phyloP scores from a whole-genome alignment of 2,329 filamentous ascomycete species.

The Cercospora brassicicola region DNA sequence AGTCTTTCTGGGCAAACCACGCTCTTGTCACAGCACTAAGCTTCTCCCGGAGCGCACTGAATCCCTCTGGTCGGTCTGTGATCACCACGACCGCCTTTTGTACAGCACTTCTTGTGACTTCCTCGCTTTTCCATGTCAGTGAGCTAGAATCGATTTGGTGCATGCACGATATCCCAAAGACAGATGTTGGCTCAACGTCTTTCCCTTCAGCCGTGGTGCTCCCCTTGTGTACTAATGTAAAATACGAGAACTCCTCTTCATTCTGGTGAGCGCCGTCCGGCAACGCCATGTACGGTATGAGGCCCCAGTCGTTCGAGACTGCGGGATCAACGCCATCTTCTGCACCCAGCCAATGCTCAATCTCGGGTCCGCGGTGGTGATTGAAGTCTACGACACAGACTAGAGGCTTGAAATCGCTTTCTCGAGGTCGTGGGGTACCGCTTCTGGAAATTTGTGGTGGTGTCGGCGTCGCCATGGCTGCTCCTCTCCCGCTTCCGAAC shows the following conservation, averaged over 20 bases:
- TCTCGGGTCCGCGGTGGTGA: slow-evolving; percentile 73
- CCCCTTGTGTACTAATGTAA: slow-evolving; percentile 67
- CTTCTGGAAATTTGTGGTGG: slow-evolving; percentile 5
- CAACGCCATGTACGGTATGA: slow-evolving; percentile 94
- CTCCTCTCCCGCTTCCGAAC: background rate
- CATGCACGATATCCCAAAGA: slow-evolving; percentile 96
- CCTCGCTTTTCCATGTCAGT: slow-evolving; percentile 74
- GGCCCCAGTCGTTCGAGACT: slow-evolving; percentile 79
- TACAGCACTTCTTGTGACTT: slow-evolving; percentile 95
- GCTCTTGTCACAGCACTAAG: slow-evolving; percentile 87
- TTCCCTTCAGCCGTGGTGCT: slow-evolving; percentile 28
- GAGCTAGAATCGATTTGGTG: slow-evolving; percentile 80
- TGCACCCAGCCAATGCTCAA: slow-evolving; percentile 85
- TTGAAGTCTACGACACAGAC: slow-evolving; percentile 57
- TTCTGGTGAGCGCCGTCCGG: slow-evolving; percentile 94
- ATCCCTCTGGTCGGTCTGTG: slow-evolving; percentile 83
- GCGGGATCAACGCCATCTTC: slow-evolving; percentile 75
- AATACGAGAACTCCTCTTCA: slow-evolving; percentile 97
- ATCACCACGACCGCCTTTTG: slow-evolving; percentile 98
- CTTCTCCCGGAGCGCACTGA: slow-evolving; percentile 87
- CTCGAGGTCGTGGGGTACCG: slow-evolving; percentile 2
- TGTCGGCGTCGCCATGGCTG: slow-evolving; percentile 6
- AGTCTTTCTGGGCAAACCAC: slow-evolving; percentile 96
- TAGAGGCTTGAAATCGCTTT: slow-evolving; percentile 45
- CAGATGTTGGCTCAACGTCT: slow-evolving; percentile 45